Evolutionary conservation across 345 rosid species (phyloP).

Genomic region (Rhizophora mangle): DNA sequence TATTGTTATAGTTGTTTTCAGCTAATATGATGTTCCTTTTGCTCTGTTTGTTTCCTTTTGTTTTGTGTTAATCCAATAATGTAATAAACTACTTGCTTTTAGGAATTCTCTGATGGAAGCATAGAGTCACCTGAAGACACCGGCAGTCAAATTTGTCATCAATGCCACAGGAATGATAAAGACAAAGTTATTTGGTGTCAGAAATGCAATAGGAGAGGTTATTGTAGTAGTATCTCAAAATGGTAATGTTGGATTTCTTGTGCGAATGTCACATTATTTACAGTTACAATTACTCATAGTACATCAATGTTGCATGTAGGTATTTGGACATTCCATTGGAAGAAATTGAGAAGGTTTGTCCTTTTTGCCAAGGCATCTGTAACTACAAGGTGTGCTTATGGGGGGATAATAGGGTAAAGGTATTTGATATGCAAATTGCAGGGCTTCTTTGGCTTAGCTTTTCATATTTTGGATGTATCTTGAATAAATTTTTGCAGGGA

Average conservation of each 20-base stretch:
- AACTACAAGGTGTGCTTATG: constrained; percentile 80
- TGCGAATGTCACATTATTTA: constrained; percentile 2
- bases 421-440: constrained; percentile 15
- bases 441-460: neutral
- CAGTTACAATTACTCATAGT: constrained; percentile 1
- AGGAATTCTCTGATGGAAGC: constrained; percentile 74
- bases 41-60: neutral
- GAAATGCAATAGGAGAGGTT: constrained; percentile 80
- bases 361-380: constrained; percentile 90
- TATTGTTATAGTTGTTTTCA: too few species aligned
- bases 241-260: constrained; percentile 48
- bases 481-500: constrained; percentile 28
- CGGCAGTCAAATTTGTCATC: constrained; percentile 76
- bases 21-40: neutral
- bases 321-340: constrained; percentile 60
- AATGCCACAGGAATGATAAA: constrained; percentile 62
- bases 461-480: constrained; percentile 8
- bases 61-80: neutral
- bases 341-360: constrained; percentile 83
- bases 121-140: constrained; percentile 66
- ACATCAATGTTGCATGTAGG: constrained; percentile 36
- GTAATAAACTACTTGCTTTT: constrained; percentile 23
- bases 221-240: constrained; percentile 60
- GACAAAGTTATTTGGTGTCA: constrained; percentile 69
- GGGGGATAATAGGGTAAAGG: constrained; percentile 83